A percentile compares a stretch with the other conserved stretches of the same genome.
Conservation (phyloP, 331 rosid species). For the Quercus tomentella region DNA sequence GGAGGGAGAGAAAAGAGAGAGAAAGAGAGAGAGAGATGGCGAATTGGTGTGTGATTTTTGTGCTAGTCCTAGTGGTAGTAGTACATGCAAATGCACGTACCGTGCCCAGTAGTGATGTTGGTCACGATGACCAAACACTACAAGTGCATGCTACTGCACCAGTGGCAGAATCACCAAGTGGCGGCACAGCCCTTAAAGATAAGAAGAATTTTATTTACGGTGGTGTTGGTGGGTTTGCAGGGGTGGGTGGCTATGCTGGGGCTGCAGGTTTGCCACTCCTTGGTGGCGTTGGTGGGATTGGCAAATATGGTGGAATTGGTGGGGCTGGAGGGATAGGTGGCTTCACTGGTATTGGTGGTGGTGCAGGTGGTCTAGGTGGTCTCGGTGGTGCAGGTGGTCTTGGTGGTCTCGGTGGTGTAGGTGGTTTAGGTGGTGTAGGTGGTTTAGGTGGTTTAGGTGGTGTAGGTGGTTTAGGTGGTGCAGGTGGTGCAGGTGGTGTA, state of each 20-base stretch:
- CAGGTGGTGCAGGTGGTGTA: constrained; percentile 13
- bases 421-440: constrained; percentile 12
- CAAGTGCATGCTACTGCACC: constrained; percentile 37
- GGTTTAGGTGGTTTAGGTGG: constrained; percentile 18
- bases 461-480: constrained; percentile 21
- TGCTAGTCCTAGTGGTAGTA: constrained; percentile 19
- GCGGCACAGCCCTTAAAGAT: constrained; percentile 30
- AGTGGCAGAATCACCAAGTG: constrained; percentile 12
- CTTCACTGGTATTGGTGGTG: constrained; percentile 11
- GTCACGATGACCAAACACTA: constrained; percentile 10
- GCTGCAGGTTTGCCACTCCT: constrained; percentile 31
- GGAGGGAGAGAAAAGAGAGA: too few species aligned
- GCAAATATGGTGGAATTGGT: constrained; percentile 29
- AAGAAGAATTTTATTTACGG: constrained; percentile 60
- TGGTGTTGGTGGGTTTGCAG: constrained; percentile 61
- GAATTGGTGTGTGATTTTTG: constrained; percentile 22
- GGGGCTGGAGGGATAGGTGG: constrained; percentile 32
- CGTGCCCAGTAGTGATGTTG: constrained; percentile 23
- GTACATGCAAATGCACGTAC: constrained; percentile 54
- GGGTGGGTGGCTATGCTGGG: constrained; percentile 54
- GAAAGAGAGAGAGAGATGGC: constrained; percentile 33
- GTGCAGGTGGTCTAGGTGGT: constrained; percentile 12
- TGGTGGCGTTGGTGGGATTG: constrained; percentile 23
- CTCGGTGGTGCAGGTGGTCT: background rate
- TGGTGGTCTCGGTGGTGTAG: constrained; percentile 30